phyloP scores from a whole-genome alignment of 805 yeast genomes.

The Kodamaea neixiangensis region DNA sequence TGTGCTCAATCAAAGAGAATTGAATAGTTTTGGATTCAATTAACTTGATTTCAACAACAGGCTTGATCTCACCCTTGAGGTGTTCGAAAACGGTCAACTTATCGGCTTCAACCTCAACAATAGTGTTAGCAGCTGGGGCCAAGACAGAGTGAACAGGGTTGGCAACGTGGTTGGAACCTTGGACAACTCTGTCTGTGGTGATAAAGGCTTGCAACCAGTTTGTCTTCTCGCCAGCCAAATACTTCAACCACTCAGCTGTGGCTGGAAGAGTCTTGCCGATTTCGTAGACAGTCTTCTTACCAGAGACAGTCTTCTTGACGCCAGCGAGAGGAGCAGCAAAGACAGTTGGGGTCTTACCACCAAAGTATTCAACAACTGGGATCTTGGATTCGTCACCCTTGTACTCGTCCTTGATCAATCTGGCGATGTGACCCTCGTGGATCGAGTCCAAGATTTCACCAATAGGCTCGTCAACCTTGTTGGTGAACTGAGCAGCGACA shows the following conservation, averaged over 20 bases:
- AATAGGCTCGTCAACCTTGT: slow-evolving; percentile 87
- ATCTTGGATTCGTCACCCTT: slow-evolving; percentile 66
- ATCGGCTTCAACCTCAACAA: slow-evolving; percentile 57
- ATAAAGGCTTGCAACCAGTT: slow-evolving; percentile 94
- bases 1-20: slow-evolving; percentile 78
- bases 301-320: slow-evolving; percentile 31
- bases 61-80: slow-evolving; percentile 67
- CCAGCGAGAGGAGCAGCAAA: slow-evolving; percentile 28
- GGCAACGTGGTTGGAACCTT: slow-evolving; percentile 73
- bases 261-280: slow-evolving; percentile 37
- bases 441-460: slow-evolving; percentile 84
- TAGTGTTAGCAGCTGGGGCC: slow-evolving; percentile 64
- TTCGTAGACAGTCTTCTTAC: slow-evolving; percentile 33
- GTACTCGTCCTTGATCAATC: slow-evolving; percentile 68
- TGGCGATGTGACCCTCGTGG: slow-evolving; percentile 85
- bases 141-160: slow-evolving; percentile 83
- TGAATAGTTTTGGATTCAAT: slow-evolving; percentile 55
- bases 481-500: slow-evolving; percentile 93
- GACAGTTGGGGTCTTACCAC: slow-evolving; percentile 53
- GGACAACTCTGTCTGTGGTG: slow-evolving; percentile 76
- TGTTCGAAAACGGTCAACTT: slow-evolving; percentile 66
- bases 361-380: slow-evolving; percentile 89
- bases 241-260: slow-evolving; percentile 63
- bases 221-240: slow-evolving; percentile 75
- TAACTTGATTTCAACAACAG: slow-evolving; percentile 65